Conservation (phyloP, 345 rosid genomes). For the Draba incana region DNA sequence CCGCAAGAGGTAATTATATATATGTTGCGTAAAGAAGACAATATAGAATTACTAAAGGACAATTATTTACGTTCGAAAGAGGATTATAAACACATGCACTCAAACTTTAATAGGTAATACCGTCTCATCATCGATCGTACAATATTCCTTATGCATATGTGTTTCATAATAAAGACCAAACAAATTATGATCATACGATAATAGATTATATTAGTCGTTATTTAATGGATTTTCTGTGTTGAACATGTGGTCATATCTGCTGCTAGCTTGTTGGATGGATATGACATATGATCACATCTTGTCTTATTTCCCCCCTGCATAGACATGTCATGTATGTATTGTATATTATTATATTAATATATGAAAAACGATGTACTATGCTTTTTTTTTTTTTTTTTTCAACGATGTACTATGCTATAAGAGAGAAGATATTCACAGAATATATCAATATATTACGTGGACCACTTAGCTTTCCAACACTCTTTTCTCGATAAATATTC, state of each 20-base stretch:
- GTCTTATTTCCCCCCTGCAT: constrained; percentile 2
- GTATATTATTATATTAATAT: background rate
- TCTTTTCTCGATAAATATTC: background rate
- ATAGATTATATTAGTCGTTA: background rate
- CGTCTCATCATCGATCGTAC: background rate
- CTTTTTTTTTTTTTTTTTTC: too few species aligned
- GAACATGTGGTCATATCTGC: constrained; percentile 40
- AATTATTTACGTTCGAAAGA: constrained; percentile 8
- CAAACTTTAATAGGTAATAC: background rate
- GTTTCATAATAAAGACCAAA: constrained; percentile 13
- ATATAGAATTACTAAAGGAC: background rate
- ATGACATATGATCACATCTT: constrained; percentile 29
- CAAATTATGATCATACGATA: constrained; percentile 14
- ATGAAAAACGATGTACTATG: background rate
- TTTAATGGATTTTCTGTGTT: constrained; percentile 22
- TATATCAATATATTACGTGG: constrained; percentile 16
- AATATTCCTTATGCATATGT: constrained; percentile 18
- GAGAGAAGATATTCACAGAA: constrained; percentile 5
- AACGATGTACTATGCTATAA: too few species aligned
- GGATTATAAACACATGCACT: constrained; percentile 16
- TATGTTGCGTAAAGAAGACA: constrained; percentile 5
- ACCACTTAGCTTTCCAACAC: constrained; percentile 3
- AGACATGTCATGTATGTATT: constrained; percentile 7
- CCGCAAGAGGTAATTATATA: too few species aligned
- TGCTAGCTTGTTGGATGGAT: constrained; percentile 28